A percentile compares a stretch with the other conserved stretches of the same genome.
Conservation (phyloP, 192 early-diverging fungal genomes). For the Backusella mclennaniae region DNA sequence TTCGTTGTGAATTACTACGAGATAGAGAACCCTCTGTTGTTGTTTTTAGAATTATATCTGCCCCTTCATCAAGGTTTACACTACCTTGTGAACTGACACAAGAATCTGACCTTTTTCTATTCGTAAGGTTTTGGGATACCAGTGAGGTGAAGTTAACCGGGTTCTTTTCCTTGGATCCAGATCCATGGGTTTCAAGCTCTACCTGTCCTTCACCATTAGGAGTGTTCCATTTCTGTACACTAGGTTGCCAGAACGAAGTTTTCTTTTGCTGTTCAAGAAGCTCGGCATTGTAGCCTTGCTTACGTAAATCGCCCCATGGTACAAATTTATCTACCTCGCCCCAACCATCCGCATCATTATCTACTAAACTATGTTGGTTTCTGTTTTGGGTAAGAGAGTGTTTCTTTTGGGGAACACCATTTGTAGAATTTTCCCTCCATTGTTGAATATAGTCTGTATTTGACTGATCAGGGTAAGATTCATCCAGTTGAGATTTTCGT, state of each 20-base stretch:
- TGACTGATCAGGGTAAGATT: neutral
- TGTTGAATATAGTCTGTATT: neutral
- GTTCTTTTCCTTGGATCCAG: neutral
- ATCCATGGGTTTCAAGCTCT: neutral
- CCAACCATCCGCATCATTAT: slow-evolving; percentile 26
- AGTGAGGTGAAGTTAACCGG: neutral
- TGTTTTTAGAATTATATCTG: neutral
- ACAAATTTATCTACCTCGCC: slow-evolving; percentile 19
- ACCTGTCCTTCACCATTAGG: neutral
- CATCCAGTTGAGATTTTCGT: neutral
- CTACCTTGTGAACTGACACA: neutral
- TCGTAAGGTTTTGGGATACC: neutral
- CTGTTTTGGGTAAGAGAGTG: neutral
- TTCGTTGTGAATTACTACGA: neutral
- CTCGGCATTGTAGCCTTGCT: slow-evolving; percentile 30
- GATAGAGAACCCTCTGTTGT: neutral
- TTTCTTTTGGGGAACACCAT: neutral
- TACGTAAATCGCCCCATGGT: slow-evolving; percentile 22
- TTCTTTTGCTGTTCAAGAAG: slow-evolving; percentile 31
- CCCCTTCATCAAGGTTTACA: neutral
- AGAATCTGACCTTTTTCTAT: neutral
- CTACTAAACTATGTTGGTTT: neutral
- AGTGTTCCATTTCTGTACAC: slow-evolving; percentile 22
- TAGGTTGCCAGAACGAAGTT: slow-evolving; percentile 26
- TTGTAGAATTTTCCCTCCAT: neutral